These are phyloP conservation scores for Micractinium sp. DNA, from an alignment of 139 green algal species.

Conservation along the genomic window DNA sequence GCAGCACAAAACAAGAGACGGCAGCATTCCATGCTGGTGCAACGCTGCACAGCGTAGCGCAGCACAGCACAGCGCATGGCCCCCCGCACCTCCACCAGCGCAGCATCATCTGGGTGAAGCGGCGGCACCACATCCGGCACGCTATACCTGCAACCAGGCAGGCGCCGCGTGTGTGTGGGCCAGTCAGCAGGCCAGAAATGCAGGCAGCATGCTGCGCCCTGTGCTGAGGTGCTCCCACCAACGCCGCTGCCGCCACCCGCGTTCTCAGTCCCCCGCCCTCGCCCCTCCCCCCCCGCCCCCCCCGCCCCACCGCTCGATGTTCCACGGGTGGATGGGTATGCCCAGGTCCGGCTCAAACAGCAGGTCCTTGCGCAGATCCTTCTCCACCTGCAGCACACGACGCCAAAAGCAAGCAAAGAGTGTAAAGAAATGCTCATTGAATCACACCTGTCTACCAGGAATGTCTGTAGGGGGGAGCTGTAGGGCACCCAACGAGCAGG, in stretches of 20 bases:
- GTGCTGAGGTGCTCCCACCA: too few relatives aligned
- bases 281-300: too few relatives aligned
- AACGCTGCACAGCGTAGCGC: background rate
- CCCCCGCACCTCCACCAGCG: constrained; percentile 41
- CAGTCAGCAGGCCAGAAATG: too few relatives aligned
- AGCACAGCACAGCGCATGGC: too few relatives aligned
- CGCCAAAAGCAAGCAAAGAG: background rate
- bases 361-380: constrained; percentile 62
- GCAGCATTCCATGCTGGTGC: background rate
- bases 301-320: constrained; percentile 52
- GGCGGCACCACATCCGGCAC: constrained; percentile 35
- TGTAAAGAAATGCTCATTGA: too few relatives aligned
- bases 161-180: background rate
- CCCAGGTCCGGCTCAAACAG: constrained; percentile 62
- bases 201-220: too few relatives aligned
- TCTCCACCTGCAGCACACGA: background rate
- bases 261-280: too few relatives aligned
- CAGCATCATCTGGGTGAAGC: constrained; percentile 65
- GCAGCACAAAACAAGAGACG: background rate
- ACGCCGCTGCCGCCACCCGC: too few relatives aligned
- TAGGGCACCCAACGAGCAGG: too few relatives aligned
- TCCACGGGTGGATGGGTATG: constrained; percentile 68
- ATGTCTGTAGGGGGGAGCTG: too few relatives aligned
- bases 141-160: constrained; percentile 43
- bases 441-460: too few relatives aligned